Evolutionary conservation across 352 stramenopile species (phyloP).

Genomic region (Pythium apleroticum): DNA sequence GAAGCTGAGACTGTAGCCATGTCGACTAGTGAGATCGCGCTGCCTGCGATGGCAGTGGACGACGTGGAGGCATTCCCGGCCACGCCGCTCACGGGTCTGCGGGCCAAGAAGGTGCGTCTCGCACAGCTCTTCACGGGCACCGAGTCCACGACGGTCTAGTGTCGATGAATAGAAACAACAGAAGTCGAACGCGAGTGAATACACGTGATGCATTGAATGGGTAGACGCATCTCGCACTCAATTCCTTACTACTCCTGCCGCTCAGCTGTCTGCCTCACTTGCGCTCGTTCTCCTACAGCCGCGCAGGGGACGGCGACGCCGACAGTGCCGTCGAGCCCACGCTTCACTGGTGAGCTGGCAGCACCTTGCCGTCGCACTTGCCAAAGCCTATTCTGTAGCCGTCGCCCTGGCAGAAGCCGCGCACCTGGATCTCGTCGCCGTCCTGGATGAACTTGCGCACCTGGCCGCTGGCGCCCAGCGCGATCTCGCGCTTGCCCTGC

Average conservation of each 20-base stretch:
- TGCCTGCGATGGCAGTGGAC: slow-evolving; percentile 22
- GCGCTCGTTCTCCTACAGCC: slow-evolving; percentile 2
- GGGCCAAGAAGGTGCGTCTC: slow-evolving; percentile 24
- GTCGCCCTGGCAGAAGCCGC: slow-evolving; percentile 91
- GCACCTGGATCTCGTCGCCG: slow-evolving; percentile 92
- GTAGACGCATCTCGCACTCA: not conserved
- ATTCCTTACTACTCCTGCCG: not conserved
- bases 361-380: slow-evolving; percentile 87
- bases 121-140: slow-evolving; percentile 21
- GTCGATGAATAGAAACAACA: not conserved
- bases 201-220: not conserved
- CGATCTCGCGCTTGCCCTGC: slow-evolving; percentile 88
- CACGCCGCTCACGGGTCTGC: not conserved
- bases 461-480: slow-evolving; percentile 65
- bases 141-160: slow-evolving; percentile 24
- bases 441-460: slow-evolving; percentile 95
- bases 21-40: not conserved
- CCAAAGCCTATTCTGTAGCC: slow-evolving; percentile 95
- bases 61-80: slow-evolving; percentile 20
- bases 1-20: not conserved
- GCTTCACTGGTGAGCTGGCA: slow-evolving; percentile 75
- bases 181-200: not conserved
- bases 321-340: not conserved
- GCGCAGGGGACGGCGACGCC: not conserved
- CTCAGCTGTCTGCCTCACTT: not conserved